Base-by-base conservation (phyloP, 1,139 yeast species). In the Sugiyamaella pinicola region DNA sequence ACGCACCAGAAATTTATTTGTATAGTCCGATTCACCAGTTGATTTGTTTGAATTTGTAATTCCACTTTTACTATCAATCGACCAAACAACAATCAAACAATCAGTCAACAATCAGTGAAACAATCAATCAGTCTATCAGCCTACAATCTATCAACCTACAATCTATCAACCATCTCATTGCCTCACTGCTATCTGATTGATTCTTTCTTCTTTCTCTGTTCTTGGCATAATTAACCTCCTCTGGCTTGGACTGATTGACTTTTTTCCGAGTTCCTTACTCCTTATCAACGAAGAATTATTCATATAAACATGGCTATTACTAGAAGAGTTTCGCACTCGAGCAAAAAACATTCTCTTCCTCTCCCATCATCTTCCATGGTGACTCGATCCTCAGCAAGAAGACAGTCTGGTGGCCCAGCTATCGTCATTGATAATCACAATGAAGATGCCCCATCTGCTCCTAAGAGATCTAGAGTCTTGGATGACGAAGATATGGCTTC, bases 321-420 rank as follows among this genome's bases (percentile, higher is more conserved):
- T 38, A 33, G 52, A 52, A 26, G 47, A 43, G 28, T 42, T 15
- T 28, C 52, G 15, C 26, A 12, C 26, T 19, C 33, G n/a, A 51
- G 29, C 35, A 51, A 51, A 31, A 34, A 18, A 39, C 22, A 41
- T 26, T 17, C 44, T 34, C 28, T 24, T 18, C 28, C 45, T 33
- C 33, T 40, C 7, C 49, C 52, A 7, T 18, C 42, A 6, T 43
- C 44, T 26, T 44, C 55, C 17, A 49, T 52, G 52, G 53, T 45
- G 9, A 52, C 55, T 19, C 37, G 55, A 7, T 49, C 55, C 12
- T 52, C 55, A 10, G 47, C 49, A 15, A 12, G 55, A 17, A 35
- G 47, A 26, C 48, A 45, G 31, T 45, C 41, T 13, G 48, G 40
- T 34, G 41, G 24, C 9, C 48, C 48, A 5, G 33, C 31, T n/a